A percentile compares a stretch with the other conserved stretches of the same genome.
Evolutionary conservation across 176 grass and related monocot genomes (phyloP).

Genomic region (Cocos nucifera): DNA sequence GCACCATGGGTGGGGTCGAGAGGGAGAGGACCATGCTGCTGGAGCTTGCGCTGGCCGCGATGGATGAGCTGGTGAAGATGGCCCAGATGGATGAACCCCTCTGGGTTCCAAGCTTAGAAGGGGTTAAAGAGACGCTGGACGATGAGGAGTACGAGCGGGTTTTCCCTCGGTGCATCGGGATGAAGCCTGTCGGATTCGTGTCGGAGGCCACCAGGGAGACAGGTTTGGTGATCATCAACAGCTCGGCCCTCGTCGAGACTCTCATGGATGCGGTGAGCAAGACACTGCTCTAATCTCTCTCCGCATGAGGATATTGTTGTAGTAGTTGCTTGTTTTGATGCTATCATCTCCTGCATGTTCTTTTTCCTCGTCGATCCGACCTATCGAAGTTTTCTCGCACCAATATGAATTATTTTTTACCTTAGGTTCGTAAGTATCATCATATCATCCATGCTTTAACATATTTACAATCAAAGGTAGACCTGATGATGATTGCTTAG

Average conservation of each 20-base stretch:
- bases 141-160: slow-evolving; percentile 54
- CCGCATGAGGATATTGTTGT: no score
- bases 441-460: no score
- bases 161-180: slow-evolving; percentile 41
- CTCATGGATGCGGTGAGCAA: slow-evolving; percentile 78
- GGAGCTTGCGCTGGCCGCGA: slow-evolving; percentile 72
- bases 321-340: no score
- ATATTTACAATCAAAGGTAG: no score
- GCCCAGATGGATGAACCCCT: slow-evolving; percentile 75
- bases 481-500: no score
- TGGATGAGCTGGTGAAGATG: slow-evolving; percentile 88
- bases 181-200: slow-evolving; percentile 42
- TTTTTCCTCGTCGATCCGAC: not conserved
- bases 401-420: not conserved
- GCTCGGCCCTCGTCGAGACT: slow-evolving; percentile 68
- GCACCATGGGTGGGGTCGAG: no score
- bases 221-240: slow-evolving; percentile 56
- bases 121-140: slow-evolving; percentile 44
- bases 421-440: no score
- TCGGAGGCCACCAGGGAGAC: slow-evolving; percentile 65
- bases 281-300: no score
- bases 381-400: not conserved
- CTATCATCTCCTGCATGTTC: not conserved
- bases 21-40: slow-evolving; percentile 47
- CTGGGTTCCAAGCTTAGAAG: slow-evolving; percentile 39